phyloP scores from a whole-genome alignment of 768 basidiomycete genomes.

The Melanogaster broomeanus region DNA sequence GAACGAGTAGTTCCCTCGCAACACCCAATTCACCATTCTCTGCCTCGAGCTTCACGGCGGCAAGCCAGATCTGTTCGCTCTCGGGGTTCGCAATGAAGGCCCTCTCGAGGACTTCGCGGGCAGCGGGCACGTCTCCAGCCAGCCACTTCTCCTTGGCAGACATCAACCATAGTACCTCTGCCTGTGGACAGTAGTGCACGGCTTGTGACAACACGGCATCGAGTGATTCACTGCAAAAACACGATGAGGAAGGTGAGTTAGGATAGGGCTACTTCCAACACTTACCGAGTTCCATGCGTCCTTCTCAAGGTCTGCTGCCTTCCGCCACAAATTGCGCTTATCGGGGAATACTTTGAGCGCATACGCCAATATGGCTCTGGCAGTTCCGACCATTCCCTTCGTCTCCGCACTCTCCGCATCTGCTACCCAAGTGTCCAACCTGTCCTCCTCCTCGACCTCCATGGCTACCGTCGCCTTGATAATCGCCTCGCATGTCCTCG shows the following conservation, averaged over 20 bases:
- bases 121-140: conserved; percentile 84
- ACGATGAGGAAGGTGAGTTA: background rate
- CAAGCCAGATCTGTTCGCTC: conserved; percentile 97
- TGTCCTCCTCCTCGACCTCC: conserved; percentile 95
- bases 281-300: conserved; percentile 79
- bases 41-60: conserved; percentile 94
- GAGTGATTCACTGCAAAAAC: conserved; percentile 63
- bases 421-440: conserved; percentile 84
- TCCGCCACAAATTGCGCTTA: conserved; percentile 81
- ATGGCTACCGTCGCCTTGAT: conserved; percentile 91
- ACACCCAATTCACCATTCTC: conserved; percentile 91
- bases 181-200: conserved; percentile 90
- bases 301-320: conserved; percentile 93
- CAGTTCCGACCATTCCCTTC: conserved; percentile 75
- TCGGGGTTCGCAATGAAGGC: conserved; percentile 96
- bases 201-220: conserved; percentile 82
- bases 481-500: conserved; percentile 90
- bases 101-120: conserved; percentile 82
- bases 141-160: conserved; percentile 97
- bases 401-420: conserved; percentile 86
- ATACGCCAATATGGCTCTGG: conserved; percentile 87
- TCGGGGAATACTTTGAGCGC: conserved; percentile 91
- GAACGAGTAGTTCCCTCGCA: conserved; percentile 82
- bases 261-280: conserved; percentile 6
- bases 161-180: conserved; percentile 98